Evolutionary conservation across 1,284 basidiomycete species (phyloP).

Genomic region (Acaromyces ingoldii): DNA sequence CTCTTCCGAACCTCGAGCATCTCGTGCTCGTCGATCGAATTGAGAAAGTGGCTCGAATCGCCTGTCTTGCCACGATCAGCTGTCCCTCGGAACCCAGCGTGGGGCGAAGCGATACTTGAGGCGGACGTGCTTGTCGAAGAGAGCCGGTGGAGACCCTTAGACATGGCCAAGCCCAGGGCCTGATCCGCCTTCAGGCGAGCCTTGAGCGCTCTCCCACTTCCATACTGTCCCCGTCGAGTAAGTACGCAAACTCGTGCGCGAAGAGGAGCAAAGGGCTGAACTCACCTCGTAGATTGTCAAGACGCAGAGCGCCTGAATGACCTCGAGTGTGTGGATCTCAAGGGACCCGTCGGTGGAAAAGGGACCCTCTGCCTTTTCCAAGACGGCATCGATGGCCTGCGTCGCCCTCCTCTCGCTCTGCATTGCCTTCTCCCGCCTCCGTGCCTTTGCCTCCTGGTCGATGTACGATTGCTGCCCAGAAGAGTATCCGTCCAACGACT

Average conservation of each 20-base stretch:
- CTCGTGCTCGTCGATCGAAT: conserved; percentile 11
- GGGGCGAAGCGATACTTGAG: background rate
- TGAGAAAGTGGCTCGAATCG: conserved; percentile 1
- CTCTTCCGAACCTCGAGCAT: conserved; percentile 43
- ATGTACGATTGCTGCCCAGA: conserved; percentile 12
- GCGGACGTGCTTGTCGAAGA: background rate
- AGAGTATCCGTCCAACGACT: conserved; percentile 19
- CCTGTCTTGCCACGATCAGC: background rate
- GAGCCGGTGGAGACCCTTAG: conserved; percentile 38
- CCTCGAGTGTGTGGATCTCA: conserved; percentile 29
- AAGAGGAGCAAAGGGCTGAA: too few species aligned
- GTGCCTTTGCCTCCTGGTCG: conserved; percentile 24
- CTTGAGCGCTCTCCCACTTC: conserved; percentile 40
- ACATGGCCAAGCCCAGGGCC: conserved; percentile 43
- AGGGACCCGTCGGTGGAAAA: conserved; percentile 2
- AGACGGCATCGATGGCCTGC: conserved; percentile 29
- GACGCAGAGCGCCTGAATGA: conserved; percentile 37
- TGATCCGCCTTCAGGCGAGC: conserved; percentile 43
- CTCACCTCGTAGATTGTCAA: conserved; percentile 31
- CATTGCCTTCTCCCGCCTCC: conserved; percentile 22
- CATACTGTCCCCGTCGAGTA: conserved; percentile 17
- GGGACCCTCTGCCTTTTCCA: conserved; percentile 19
- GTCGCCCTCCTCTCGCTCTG: conserved; percentile 29
- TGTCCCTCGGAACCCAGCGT: too few species aligned
- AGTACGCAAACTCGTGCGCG: background rate